Evolutionary conservation across 257 asterid species (phyloP).

Genomic region (Solanum chiquidenum): DNA sequence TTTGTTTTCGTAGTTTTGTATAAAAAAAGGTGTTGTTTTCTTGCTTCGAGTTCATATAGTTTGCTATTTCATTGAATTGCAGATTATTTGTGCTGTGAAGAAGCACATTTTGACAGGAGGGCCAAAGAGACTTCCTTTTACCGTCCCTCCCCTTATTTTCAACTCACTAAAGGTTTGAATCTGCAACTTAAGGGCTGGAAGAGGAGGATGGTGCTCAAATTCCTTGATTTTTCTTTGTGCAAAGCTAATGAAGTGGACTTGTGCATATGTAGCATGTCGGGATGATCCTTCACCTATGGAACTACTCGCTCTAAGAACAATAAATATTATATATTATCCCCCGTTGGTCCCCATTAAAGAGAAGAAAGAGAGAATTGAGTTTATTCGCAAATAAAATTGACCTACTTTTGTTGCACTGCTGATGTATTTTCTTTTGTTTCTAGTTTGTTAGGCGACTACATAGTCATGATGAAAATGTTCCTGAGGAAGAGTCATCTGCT

Average conservation of each 20-base stretch:
- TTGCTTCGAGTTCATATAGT: not conserved
- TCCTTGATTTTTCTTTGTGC: not conserved
- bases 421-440: slow-evolving; percentile 1
- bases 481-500: slow-evolving; percentile 64
- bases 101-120: slow-evolving; percentile 90
- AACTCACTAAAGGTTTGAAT: slow-evolving; percentile 67
- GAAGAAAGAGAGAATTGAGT: not conserved
- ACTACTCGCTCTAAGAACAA: not conserved
- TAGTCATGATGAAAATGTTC: slow-evolving; percentile 49
- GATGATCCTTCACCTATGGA: not conserved
- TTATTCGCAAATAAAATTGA: not conserved
- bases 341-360: not conserved
- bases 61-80: slow-evolving; percentile 19
- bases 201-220: not conserved
- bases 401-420: not conserved
- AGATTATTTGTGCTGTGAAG: slow-evolving; percentile 78
- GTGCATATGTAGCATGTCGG: not conserved
- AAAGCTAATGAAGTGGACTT: not conserved
- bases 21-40: not conserved
- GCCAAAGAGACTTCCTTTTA: slow-evolving; percentile 76
- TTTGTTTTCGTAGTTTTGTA: not conserved
- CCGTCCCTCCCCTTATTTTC: slow-evolving; percentile 86
- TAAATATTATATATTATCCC: not conserved
- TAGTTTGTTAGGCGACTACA: slow-evolving; percentile 85
- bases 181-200: not conserved